phyloP scores from a whole-genome alignment of 108 stramenopile genomes.

The Nannochloropsis oceanica region DNA sequence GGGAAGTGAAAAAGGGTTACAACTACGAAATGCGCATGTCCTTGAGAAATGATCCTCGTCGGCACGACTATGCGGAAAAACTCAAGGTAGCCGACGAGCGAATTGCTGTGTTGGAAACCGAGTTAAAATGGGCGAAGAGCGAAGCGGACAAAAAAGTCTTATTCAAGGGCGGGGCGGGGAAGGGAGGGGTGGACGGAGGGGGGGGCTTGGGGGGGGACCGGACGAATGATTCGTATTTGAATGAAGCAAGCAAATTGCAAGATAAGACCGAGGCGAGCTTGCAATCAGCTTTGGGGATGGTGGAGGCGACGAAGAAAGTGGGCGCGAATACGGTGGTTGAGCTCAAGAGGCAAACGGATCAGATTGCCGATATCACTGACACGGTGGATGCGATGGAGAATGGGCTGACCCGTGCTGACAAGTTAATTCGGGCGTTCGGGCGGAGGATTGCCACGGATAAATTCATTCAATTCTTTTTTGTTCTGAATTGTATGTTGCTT shows the following conservation, averaged over 20 bases:
- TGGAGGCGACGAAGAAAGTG: slow-evolving; percentile 26
- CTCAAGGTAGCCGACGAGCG: not conserved
- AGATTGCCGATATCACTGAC: slow-evolving; percentile 62
- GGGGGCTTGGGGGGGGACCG: not conserved
- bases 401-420: slow-evolving; percentile 63
- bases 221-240: not conserved
- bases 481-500: slow-evolving; percentile 59
- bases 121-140: not conserved
- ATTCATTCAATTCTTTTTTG: slow-evolving; percentile 81
- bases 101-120: not conserved
- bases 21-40: not conserved
- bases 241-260: not conserved
- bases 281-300: not conserved
- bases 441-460: slow-evolving; percentile 84
- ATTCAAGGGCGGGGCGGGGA: not conserved
- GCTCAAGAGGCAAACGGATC: slow-evolving; percentile 66
- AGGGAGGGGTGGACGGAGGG: not conserved
- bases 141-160: not conserved
- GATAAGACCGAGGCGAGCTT: not conserved
- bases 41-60: not conserved
- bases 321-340: slow-evolving; percentile 18
- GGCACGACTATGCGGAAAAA: not conserved
- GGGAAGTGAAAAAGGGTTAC: not conserved
- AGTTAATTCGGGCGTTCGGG: slow-evolving; percentile 70
- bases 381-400: slow-evolving; percentile 75